Conservation (phyloP, 176 grass and related monocot species). For the Metroxylon sagu region DNA sequence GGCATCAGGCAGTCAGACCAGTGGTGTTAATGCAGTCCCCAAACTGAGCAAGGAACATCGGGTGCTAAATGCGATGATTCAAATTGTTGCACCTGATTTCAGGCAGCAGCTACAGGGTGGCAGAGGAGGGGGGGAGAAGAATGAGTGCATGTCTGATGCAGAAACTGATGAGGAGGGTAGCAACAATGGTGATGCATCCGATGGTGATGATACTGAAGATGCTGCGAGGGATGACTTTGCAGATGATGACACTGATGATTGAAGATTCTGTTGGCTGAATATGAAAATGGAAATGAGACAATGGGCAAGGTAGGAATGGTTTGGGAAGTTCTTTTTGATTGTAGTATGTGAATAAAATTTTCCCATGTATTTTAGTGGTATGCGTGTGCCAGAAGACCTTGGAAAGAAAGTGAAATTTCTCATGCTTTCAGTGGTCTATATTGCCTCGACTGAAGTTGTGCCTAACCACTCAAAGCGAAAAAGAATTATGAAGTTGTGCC, state of each 20-base stretch:
- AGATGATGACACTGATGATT: neutral
- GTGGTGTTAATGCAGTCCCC: constrained; percentile 15
- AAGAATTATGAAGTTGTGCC: too few relatives aligned
- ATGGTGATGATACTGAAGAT: neutral
- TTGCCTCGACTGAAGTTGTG: too few relatives aligned
- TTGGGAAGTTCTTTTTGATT: too few relatives aligned
- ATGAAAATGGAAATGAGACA: neutral
- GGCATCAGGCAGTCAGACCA: constrained; percentile 59
- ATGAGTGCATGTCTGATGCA: constrained; percentile 10
- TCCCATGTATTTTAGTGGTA: too few relatives aligned
- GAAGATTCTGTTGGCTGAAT: constrained; percentile 15
- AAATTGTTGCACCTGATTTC: constrained; percentile 21
- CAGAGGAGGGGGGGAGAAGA: neutral
- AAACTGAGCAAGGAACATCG: constrained; percentile 35
- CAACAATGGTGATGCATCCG: neutral
- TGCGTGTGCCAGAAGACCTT: too few relatives aligned
- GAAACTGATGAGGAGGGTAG: constrained; percentile 1
- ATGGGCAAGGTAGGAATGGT: too few relatives aligned
- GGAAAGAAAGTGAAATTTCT: too few relatives aligned
- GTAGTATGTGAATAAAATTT: too few relatives aligned
- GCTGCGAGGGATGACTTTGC: neutral
- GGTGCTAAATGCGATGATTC: constrained; percentile 59
- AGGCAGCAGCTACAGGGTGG: neutral
- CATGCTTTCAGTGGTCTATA: too few relatives aligned
- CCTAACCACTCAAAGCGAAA: too few relatives aligned